Evolutionary conservation across 139 green algal genomes (phyloP), one percentile per base, ranked within the genome.

Genomic region (Medakamo hakoo): DNA sequence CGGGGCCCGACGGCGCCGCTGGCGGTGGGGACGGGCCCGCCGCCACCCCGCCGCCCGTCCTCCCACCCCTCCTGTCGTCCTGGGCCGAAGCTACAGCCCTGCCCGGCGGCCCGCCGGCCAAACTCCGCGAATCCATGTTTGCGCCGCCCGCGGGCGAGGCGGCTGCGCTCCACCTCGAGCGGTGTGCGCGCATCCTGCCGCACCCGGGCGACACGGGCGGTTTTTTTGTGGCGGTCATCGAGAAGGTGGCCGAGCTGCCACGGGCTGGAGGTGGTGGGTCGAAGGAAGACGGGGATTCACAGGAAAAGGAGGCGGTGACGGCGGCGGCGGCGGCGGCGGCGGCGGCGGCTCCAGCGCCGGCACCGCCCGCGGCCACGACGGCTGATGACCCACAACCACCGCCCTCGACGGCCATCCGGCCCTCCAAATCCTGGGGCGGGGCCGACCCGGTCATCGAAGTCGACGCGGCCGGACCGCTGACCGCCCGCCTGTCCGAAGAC

Each of bases 141-240:
- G 9, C 40, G 40, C 40, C 40, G 40, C 40, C 40, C 40, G 40
- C 40, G 40, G 40, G 16, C 16, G 40, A 9, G 9, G 40, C 40
- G 9, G 55, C 55, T 18, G 30, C 68, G 25, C 71, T 96, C 64
- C 84, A 78, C 4, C 69, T 99, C 69, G 80, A 96, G 60, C 82
- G 80, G 58, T 97, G 87, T 82, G 94, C 98, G 87, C 80, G 93
- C 40, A 84, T 98, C 57, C 76, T 99, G 69, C 93, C 93, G 4
- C 92, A 98, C 80, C 79, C 95, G 63, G 72, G 82, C 40, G 82
- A 99, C 79, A 98, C 91, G 3, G 93, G 93, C 27, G 91, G 93
- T 59, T 99, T 99, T 82, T 99, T 99, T 63, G 82, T 99, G 57
- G 82, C 81, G 5, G 87, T 98, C 30, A 73, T 99, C 28, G 27